Conservation (phyloP, 2,329 filamentous ascomycete genomes). For the Aureobasidium subglaciale region DNA sequence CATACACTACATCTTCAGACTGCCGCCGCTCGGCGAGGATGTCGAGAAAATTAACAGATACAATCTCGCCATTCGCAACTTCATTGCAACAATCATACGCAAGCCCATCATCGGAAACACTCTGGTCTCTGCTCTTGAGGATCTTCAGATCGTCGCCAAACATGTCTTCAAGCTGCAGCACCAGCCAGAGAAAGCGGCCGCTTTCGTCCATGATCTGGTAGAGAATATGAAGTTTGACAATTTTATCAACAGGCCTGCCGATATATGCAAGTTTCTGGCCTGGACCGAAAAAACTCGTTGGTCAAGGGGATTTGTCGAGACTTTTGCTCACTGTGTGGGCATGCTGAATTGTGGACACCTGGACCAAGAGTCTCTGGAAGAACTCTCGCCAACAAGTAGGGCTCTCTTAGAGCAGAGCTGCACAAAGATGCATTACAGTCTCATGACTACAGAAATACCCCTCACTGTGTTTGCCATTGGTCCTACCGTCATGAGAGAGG, state of each 20-base stretch:
- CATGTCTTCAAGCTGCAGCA: conserved; percentile 38
- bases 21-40: not conserved
- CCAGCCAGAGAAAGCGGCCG: conserved; percentile 32
- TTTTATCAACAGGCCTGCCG: conserved; percentile 52
- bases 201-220: conserved; percentile 6
- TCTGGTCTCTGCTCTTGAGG: conserved; percentile 55
- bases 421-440: conserved; percentile 55
- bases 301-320: conserved; percentile 61
- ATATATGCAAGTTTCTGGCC: conserved; percentile 54
- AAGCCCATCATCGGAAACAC: conserved; percentile 59
- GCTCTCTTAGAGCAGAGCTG: conserved; percentile 51
- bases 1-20: not conserved
- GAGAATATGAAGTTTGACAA: conserved; percentile 50
- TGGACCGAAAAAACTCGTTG: conserved; percentile 60
- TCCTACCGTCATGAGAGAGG: conserved; percentile 39
- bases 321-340: conserved; percentile 60
- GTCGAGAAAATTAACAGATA: not conserved
- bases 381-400: conserved; percentile 19
- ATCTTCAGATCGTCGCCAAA: conserved; percentile 55
- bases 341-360: conserved; percentile 36
- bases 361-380: not conserved
- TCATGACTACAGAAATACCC: conserved; percentile 55
- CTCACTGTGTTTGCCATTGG: conserved; percentile 49
- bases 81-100: conserved; percentile 59
- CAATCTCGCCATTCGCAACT: conserved; percentile 59